Evolutionary conservation across 2,329 filamentous ascomycete genomes (phyloP).

Genomic region (Laburnicola sp.): DNA sequence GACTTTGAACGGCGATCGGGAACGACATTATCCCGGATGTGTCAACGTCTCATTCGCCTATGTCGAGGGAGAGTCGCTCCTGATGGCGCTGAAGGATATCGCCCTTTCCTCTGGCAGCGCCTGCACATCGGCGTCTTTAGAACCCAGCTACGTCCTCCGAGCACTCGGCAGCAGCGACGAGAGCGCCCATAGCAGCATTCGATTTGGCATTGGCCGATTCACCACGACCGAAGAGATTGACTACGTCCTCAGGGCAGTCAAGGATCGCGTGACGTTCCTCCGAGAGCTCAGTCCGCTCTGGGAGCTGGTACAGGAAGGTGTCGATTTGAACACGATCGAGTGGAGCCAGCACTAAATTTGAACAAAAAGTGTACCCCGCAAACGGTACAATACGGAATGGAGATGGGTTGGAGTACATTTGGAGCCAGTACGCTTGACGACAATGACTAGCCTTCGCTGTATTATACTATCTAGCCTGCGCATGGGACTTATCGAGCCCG

Average conservation of each 20-base stretch:
- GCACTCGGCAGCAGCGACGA: slow-evolving; percentile 96
- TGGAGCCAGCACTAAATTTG: slow-evolving; percentile 87
- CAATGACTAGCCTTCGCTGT: slow-evolving; percentile 24
- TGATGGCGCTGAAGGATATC: slow-evolving; percentile 99
- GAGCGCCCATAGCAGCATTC: slow-evolving; percentile 95
- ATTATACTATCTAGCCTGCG: slow-evolving; percentile 24
- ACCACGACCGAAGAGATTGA: slow-evolving; percentile 95
- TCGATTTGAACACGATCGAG: slow-evolving; percentile 94
- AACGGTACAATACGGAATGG: slow-evolving; percentile 30
- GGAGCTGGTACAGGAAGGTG: slow-evolving; percentile 96
- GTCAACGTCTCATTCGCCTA: slow-evolving; percentile 99
- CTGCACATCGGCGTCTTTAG: slow-evolving; percentile 93
- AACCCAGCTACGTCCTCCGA: slow-evolving; percentile 93
- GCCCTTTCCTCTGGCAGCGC: slow-evolving; percentile 94
- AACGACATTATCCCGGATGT: slow-evolving; percentile 89
- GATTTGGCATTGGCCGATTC: slow-evolving; percentile 96
- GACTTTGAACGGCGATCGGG: slow-evolving; percentile 80
- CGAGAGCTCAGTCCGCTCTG: slow-evolving; percentile 93
- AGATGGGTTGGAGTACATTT: slow-evolving; percentile 13
- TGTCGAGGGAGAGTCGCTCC: slow-evolving; percentile 88
- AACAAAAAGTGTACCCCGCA: slow-evolving; percentile 17
- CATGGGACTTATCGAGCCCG: slow-evolving; percentile 12
- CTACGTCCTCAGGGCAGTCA: slow-evolving; percentile 93
- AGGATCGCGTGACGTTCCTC: slow-evolving; percentile 86
- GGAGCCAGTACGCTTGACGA: slow-evolving; percentile 23